Evolutionary conservation across 1,139 yeast genomes (phyloP), one percentile per base, ranked within the genome.

Genomic region (Nakaseomyces nivariensis): DNA sequence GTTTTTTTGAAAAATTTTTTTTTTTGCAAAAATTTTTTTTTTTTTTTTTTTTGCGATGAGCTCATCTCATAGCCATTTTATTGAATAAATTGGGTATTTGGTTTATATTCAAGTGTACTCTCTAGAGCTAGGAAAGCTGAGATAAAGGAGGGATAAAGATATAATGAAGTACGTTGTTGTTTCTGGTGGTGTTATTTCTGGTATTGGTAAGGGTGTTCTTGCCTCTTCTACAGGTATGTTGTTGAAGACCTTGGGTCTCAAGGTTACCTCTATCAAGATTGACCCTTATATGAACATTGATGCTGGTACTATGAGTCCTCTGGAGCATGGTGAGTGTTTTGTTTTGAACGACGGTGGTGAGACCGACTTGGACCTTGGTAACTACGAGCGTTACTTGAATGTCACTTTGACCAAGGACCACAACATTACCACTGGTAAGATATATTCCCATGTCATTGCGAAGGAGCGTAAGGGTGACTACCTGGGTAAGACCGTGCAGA

Each of bases 241-340:
- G 59, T 78, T 94, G 71, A 94, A 94, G 72, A 90, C 98, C 49
- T 72, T 88, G 56, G 99, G 99, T 50, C 77, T 85, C 63, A 82
- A 95, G 68, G 98, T 90, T 54, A 90, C 98, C 5, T 89, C 97
- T 13, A 92, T 94, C 74, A 92, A 92, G 71, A 92, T 92, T 64
- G 99, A 92, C 73, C 99, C 99, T 43, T 92, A 92, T 72, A 87
- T 92, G 95, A 92, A 92, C 72, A 88, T 92, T 59, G 99, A 92
- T 72, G 99, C 99, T 45, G 99, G 99, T 61, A 92, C 99, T 49
- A 92, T 92, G 98, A 87, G 96, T 43, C 99, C 99, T 26, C 76
- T 92, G 67, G 99, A 92, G 69, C 99, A 92, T 67, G 99, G 99
- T 57, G 99, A 92, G 70, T 96, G 96, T 69, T 92, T 90, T 67